Base-by-base conservation (phyloP, 306 rosid genomes). In the Cicer arietinum region DNA sequence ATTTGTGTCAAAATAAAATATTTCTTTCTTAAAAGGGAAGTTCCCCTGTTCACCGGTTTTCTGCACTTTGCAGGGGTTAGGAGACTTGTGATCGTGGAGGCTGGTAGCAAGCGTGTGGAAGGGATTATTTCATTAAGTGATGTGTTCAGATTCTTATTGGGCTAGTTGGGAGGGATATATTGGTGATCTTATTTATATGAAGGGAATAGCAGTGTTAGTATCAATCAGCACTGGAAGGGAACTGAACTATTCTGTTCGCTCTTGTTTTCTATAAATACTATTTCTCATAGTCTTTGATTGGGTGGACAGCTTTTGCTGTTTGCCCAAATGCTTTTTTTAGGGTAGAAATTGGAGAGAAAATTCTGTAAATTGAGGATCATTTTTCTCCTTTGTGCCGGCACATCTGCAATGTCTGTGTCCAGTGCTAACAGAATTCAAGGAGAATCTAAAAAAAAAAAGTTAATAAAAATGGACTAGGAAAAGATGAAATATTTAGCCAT, bases 21-120 rank as follows among this genome's bases (percentile, higher is more conserved):
- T 6, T 35, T 4, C 14, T 65, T 69, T 16, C 51, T 44, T 61
- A 4, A 51, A 35, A 45, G 39, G 62, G 60, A 48, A 30, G 48
- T 42, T 78, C 46, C 43, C 64, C 47, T 46, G 40, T 20, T 81
- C 44, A 73, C 64, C 2, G 7, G 17, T 60, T 72, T 79, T 78
- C 61, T 58, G 80, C 72, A 51, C 61, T 43, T 61, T 75, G 44
- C 85, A 91, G 97, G 94, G 69, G 90, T 91, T 64, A 85, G 94
- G 87, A 91, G 97, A 77, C 90, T 91, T 56, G 92, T 91, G 84
- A 81, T 89, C 80, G 97, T 91, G 77, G 97, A 91, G 82, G 94
- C 97, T 12, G 97, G 97, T 57, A 89, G 91, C 90, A 91, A 88
- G 86, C 94, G 97, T 6, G 97, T 91, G 48, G 92, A 91, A 83